phyloP scores from a whole-genome alignment of 2,329 filamentous ascomycete genomes.

The Leptographium lundbergii region DNA sequence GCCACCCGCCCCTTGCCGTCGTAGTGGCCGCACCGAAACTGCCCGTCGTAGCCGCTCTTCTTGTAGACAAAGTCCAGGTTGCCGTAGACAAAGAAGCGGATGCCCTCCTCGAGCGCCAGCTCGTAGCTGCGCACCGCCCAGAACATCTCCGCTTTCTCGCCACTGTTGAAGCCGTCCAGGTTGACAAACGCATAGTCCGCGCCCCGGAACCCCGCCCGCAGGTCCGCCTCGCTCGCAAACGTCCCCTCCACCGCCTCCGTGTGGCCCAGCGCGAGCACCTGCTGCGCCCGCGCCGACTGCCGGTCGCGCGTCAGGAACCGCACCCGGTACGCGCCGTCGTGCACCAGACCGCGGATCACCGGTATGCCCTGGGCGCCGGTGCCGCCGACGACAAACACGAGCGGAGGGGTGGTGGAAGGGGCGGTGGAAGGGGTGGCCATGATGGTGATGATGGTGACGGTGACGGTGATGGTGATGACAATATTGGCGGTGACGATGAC shows the following conservation, averaged over 20 bases:
- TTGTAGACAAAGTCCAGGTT: conserved; percentile 37
- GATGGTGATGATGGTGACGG: not conserved
- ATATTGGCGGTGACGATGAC: not conserved
- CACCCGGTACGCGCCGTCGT: conserved; percentile 17
- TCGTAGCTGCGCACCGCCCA: conserved; percentile 31
- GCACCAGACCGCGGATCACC: conserved; percentile 27
- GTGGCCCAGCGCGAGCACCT: conserved; percentile 5
- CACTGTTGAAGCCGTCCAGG: conserved; percentile 34
- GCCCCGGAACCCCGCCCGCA: conserved; percentile 1
- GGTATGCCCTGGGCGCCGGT: conserved; percentile 40
- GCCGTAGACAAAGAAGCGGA: conserved; percentile 32
- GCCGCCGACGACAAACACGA: conserved; percentile 27
- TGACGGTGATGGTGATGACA: not conserved
- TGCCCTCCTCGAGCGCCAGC: conserved; percentile 27
- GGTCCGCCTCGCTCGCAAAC: not conserved
- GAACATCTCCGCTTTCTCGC: conserved; percentile 36
- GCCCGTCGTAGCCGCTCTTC: conserved; percentile 31
- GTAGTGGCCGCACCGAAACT: conserved; percentile 34
- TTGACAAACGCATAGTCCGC: conserved; percentile 33
- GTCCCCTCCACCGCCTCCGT: conserved; percentile 1
- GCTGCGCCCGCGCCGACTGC: not conserved
- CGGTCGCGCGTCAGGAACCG: conserved; percentile 2
- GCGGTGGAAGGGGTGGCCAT: too few relatives aligned
- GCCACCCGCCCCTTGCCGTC: conserved; percentile 25
- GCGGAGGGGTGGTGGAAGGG: too few relatives aligned